A percentile compares a stretch with the other conserved stretches of the same genome.
phyloP scores from a whole-genome alignment of 2,329 filamentous ascomycete species.

The Trichoderma polysporum region DNA sequence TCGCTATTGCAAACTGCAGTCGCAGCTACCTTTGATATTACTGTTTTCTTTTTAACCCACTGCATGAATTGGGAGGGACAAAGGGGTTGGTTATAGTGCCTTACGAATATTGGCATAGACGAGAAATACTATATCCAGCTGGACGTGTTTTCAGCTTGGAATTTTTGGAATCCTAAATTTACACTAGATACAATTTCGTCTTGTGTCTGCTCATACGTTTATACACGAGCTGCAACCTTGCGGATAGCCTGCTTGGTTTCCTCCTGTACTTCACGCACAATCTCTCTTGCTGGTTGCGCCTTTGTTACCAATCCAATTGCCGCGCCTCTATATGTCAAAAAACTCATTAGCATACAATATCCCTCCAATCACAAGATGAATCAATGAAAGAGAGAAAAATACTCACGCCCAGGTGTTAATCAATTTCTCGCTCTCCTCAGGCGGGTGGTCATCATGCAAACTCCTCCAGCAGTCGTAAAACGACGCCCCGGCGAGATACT shows the following conservation, averaged over 20 bases:
- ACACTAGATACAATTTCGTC: background rate
- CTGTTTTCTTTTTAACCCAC: background rate
- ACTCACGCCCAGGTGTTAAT: conserved; percentile 40
- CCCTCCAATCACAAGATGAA: background rate
- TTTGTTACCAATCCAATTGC: conserved; percentile 47
- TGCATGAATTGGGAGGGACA: background rate
- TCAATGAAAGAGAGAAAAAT: background rate
- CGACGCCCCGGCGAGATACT: conserved; percentile 40
- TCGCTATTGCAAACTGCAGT: background rate
- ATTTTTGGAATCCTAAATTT: background rate
- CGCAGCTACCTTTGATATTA: background rate
- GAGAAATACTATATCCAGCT: conserved; percentile 13
- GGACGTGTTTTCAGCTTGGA: background rate
- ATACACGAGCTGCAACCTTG: conserved; percentile 26
- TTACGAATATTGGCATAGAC: conserved; percentile 22
- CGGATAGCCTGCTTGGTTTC: conserved; percentile 38
- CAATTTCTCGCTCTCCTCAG: conserved; percentile 35
- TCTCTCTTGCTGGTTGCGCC: conserved; percentile 41
- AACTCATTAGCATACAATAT: conserved; percentile 18
- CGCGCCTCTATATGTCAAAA: conserved; percentile 36
- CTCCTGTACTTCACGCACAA: conserved; percentile 43
- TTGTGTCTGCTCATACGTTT: background rate
- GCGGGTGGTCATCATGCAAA: conserved; percentile 39
- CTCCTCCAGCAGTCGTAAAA: conserved; percentile 43
- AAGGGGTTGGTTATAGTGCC: conserved; percentile 17